Percentiles rank a stretch among this genome's conserved stretches.
Conservation (phyloP, 2,329 filamentous ascomycete species). For the Beauveria asiatica region DNA sequence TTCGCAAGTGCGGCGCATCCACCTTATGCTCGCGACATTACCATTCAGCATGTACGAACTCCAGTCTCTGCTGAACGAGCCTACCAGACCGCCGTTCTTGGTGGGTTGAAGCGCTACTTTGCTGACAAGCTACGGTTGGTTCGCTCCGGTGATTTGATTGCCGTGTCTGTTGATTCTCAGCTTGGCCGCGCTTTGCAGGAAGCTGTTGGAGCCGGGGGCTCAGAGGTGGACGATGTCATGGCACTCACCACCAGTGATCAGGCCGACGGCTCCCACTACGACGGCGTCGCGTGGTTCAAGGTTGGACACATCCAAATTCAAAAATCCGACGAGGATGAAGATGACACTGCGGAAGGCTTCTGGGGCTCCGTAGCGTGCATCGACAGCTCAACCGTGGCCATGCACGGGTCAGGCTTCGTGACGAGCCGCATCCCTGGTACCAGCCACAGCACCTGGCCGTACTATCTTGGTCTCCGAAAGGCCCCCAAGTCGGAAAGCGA, state of each 20-base stretch:
- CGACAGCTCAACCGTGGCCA: conserved; percentile 76
- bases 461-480: conserved; percentile 73
- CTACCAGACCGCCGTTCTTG: conserved; percentile 77
- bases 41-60: conserved; percentile 78
- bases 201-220: conserved; percentile 46
- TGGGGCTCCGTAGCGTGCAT: conserved; percentile 87
- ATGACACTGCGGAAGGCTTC: conserved; percentile 54
- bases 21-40: conserved; percentile 65
- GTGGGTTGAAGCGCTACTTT: conserved; percentile 82
- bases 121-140: conserved; percentile 74
- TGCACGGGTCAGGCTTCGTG: conserved; percentile 85
- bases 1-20: conserved; percentile 47
- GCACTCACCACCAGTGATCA: conserved; percentile 37
- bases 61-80: conserved; percentile 79
- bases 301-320: conserved; percentile 63
- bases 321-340: conserved; percentile 46
- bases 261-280: conserved; percentile 30
- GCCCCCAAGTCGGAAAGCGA: conserved; percentile 41
- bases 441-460: conserved; percentile 73
- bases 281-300: conserved; percentile 83
- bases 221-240: conserved; percentile 64
- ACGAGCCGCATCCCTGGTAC: conserved; percentile 71
- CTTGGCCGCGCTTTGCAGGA: conserved; percentile 78
- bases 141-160: conserved; percentile 79
- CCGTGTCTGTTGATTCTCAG: conserved; percentile 78